Percentiles rank a stretch among this genome's conserved stretches.
phyloP scores from a whole-genome alignment of 768 basidiomycete genomes.

The Cyathus striatus region DNA sequence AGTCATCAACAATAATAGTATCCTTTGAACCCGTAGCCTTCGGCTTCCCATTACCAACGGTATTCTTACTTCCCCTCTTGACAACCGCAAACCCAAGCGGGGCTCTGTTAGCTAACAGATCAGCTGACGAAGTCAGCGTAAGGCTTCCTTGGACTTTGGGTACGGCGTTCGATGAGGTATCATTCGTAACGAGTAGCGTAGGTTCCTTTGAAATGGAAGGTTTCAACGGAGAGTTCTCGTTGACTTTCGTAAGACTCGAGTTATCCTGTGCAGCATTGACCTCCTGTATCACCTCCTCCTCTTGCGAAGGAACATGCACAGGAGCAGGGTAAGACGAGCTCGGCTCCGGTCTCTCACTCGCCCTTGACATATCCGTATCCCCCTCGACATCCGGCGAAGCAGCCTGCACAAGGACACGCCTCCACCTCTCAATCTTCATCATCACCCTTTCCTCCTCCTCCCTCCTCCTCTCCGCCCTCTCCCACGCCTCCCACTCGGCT shows the following conservation, averaged over 20 bases:
- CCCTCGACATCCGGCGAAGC: not conserved
- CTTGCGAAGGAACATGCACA: too few relatives aligned
- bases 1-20: too few relatives aligned
- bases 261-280: constrained; percentile 2
- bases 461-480: constrained; percentile 37
- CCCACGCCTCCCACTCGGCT: constrained; percentile 43
- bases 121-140: not conserved
- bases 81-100: constrained; percentile 40
- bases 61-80: constrained; percentile 25
- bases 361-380: not conserved
- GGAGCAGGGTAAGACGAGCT: too few relatives aligned
- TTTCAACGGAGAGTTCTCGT: not conserved
- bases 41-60: constrained; percentile 14
- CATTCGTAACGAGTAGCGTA: not conserved
- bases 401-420: constrained; percentile 13
- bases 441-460: constrained; percentile 16
- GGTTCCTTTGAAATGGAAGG: not conserved
- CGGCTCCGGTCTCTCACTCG: not conserved
- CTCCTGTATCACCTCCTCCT: not conserved
- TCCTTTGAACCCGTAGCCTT: too few relatives aligned
- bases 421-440: constrained; percentile 19
- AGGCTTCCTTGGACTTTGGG: not conserved
- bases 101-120: constrained; percentile 11
- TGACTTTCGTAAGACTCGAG: not conserved
- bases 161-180: not conserved